Evolutionary conservation across 192 early-diverging fungal genomes (phyloP), one percentile per base, ranked within the genome.

Genomic region (Rhizoclosmatium sp.): DNA sequence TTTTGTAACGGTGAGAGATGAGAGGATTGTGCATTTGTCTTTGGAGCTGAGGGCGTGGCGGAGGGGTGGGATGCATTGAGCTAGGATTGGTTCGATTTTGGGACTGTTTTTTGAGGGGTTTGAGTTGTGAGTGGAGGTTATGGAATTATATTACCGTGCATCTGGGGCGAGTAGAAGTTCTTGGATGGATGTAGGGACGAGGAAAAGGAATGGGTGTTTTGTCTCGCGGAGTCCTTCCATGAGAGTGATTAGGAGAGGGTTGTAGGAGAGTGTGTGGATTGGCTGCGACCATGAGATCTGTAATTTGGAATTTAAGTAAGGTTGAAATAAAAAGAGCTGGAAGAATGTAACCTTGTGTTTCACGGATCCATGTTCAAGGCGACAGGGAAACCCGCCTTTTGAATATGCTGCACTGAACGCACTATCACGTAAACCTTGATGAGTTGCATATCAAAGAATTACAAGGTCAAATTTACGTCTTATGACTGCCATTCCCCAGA

Each of bases 341-440:
- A n/a, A n/a, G n/a, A n/a, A n/a, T n/a, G n/a, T 19, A 12, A 84
- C 71, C 66, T 81, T 84, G 80, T 84, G 83, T 51, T 81, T 81
- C 56, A 84, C 78, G 47, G 83, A 84, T 21, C 83, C 83, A 56
- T 84, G 83, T 23, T 82, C 68, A 3, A 84, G 76, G 16, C 80
- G 69, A 73, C 83, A 84, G 5, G 83, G 83, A 62, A 84, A 69
- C 56, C 68, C 69, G 19, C 83, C 83, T 59, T 84, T 84, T 4
- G 72, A 65, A 47, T 84, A 84, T 14, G 80, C 77, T 19, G 75
- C 78, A 21, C 75, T 75, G 40, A 84, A 84, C 9, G 80, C 79
- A 31, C 79, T 80, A 68, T 59, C 44, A 62, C 42, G 44, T 47
- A 7, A 16, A n/a, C 21, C 3, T 68, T 4, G 4, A 14, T 16